Percentiles rank a stretch among this genome's conserved stretches.
Conservation (phyloP, 305 asterid genomes). For the Plantago lanceolata region DNA sequence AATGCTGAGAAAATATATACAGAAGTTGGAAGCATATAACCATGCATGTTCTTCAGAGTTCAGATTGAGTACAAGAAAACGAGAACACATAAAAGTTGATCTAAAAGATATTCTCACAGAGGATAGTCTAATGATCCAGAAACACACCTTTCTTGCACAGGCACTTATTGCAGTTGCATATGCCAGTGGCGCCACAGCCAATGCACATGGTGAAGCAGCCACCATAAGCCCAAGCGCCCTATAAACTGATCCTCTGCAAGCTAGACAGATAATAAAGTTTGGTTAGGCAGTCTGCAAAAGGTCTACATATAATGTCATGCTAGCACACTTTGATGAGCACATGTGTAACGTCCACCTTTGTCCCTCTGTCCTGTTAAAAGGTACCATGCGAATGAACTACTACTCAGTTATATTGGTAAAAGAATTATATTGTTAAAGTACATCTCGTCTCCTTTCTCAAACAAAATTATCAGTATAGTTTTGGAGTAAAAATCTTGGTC, state of each 20-base stretch:
- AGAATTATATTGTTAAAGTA: no score
- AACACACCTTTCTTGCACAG: conserved; percentile 85
- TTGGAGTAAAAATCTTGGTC: no score
- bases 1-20: no score
- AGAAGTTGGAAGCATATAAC: not conserved
- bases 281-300: conserved; percentile 16
- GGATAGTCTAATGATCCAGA: not conserved
- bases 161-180: conserved; percentile 99
- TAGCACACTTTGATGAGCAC: not conserved
- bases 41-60: not conserved
- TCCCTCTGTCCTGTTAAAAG: no score
- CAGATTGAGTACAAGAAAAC: no score
- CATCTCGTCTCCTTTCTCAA: no score
- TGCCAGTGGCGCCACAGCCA: conserved; percentile 94
- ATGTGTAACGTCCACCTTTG: no score
- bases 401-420: no score
- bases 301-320: not conserved
- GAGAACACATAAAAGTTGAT: no score
- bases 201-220: conserved; percentile 99
- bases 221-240: conserved; percentile 98
- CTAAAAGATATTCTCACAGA: no score
- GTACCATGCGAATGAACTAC: no score
- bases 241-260: conserved; percentile 94
- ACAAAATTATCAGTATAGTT: no score
- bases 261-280: conserved; percentile 40